phyloP scores from a whole-genome alignment of 441 rosid species.

The Populus hybrid region DNA sequence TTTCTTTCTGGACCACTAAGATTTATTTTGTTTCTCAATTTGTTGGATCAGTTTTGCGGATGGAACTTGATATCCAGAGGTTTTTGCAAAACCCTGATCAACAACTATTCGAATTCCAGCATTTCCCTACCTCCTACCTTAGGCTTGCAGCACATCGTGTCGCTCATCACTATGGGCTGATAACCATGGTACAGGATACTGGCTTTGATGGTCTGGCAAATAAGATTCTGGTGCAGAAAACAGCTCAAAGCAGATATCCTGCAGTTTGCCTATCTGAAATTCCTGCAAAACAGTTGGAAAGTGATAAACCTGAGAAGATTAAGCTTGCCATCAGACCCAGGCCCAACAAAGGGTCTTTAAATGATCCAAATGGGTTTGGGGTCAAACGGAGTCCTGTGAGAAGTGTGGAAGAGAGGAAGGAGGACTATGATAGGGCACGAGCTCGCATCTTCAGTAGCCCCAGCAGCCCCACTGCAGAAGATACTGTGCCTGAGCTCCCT shows the following conservation, averaged over 20 bases:
- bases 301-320: slow-evolving; percentile 54
- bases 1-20: not conserved
- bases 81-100: slow-evolving; percentile 74
- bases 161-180: slow-evolving; percentile 91
- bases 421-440: slow-evolving; percentile 81
- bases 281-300: slow-evolving; percentile 63
- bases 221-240: slow-evolving; percentile 58
- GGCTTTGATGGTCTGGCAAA: slow-evolving; percentile 69
- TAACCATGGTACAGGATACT: slow-evolving; percentile 67
- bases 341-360: slow-evolving; percentile 48
- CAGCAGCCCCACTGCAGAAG: slow-evolving; percentile 52
- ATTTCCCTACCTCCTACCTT: slow-evolving; percentile 90
- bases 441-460: slow-evolving; percentile 86
- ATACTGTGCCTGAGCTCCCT: slow-evolving; percentile 36
- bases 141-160: slow-evolving; percentile 96
- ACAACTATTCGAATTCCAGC: slow-evolving; percentile 83
- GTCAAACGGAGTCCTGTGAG: slow-evolving; percentile 46
- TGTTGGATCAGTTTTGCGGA: slow-evolving; percentile 63
- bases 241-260: slow-evolving; percentile 61
- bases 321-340: slow-evolving; percentile 74
- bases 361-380: slow-evolving; percentile 51
- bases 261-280: slow-evolving; percentile 64
- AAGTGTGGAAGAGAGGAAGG: slow-evolving; percentile 94
- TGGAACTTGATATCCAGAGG: slow-evolving; percentile 89
- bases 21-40: slow-evolving; percentile 2